These are phyloP conservation scores for Neofusicoccum ribis DNA, from an alignment of 2,329 filamentous ascomycete species.

Conservation along the genomic window DNA sequence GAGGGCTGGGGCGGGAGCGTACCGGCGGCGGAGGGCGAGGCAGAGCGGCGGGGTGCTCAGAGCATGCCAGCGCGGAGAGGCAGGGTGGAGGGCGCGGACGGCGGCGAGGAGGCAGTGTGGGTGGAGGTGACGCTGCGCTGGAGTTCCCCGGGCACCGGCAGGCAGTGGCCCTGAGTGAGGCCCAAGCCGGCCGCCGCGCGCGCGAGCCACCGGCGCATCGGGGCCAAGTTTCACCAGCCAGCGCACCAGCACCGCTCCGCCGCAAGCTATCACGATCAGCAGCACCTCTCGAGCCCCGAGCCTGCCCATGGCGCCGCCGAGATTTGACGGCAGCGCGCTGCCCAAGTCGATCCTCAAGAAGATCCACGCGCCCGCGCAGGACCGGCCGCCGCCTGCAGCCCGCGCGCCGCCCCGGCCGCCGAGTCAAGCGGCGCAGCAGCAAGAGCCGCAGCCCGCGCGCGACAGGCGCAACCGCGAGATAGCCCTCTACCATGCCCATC, in stretches of 20 bases:
- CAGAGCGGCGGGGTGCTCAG: not conserved
- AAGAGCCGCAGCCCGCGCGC: slow-evolving; percentile 27
- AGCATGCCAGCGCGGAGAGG: not conserved
- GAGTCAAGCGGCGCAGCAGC: slow-evolving; percentile 2
- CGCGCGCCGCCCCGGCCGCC: slow-evolving; percentile 25
- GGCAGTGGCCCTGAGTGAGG: slow-evolving; percentile 13
- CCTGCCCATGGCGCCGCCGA: slow-evolving; percentile 15
- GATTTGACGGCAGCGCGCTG: slow-evolving; percentile 29
- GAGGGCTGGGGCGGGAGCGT: not conserved
- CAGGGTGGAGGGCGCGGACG: not conserved
- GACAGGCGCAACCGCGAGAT: slow-evolving; percentile 56
- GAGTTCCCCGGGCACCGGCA: not conserved
- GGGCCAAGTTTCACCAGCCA: slow-evolving; percentile 11
- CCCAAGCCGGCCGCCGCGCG: not conserved
- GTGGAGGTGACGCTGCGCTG: slow-evolving; percentile 4
- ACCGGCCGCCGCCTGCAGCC: not conserved
- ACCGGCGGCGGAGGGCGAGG: not conserved
- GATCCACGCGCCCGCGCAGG: slow-evolving; percentile 22
- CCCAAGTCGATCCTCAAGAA: slow-evolving; percentile 51
- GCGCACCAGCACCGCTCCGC: slow-evolving; percentile 17
- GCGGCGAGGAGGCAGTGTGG: not conserved
- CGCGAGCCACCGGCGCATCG: not conserved
- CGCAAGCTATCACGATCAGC: slow-evolving; percentile 18
- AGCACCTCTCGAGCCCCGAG: not conserved
- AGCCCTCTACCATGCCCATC: slow-evolving; percentile 77